Percentiles rank a stretch among this genome's conserved stretches.
Conservation (phyloP, 2,329 filamentous ascomycete species). For the Amylocarpus encephaloides region DNA sequence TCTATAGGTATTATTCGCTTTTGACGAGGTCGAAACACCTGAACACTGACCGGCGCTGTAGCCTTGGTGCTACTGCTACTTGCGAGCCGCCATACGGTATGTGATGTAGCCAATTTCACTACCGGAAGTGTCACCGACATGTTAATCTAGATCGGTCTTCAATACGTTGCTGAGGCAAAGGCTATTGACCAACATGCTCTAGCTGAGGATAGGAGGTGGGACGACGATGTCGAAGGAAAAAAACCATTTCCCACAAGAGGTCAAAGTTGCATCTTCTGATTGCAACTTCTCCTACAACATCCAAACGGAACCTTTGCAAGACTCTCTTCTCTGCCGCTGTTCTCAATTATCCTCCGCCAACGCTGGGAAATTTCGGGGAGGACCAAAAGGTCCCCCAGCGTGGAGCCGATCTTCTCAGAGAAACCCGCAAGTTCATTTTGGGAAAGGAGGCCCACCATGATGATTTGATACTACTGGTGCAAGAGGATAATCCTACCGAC, state of each 20-base stretch:
- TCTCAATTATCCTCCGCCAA: constrained; percentile 53
- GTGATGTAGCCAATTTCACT: not conserved
- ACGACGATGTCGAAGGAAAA: constrained; percentile 8
- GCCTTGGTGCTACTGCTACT: too few relatives aligned
- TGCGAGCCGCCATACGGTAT: not conserved
- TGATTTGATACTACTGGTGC: constrained; percentile 50
- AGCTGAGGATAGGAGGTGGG: constrained; percentile 10
- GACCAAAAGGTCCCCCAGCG: constrained; percentile 1
- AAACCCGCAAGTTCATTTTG: constrained; percentile 38
- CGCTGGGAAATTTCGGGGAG: constrained; percentile 39
- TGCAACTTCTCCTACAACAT: constrained; percentile 30
- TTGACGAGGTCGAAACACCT: too few relatives aligned
- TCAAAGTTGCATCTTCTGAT: constrained; percentile 49
- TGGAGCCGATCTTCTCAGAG: constrained; percentile 9
- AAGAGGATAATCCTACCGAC: constrained; percentile 31
- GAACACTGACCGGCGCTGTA: too few relatives aligned
- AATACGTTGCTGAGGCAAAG: not conserved
- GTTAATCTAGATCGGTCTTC: not conserved
- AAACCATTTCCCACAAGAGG: constrained; percentile 10
- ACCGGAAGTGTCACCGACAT: too few relatives aligned
- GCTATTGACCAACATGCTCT: not conserved
- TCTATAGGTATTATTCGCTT: too few relatives aligned
- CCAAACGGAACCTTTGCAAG: constrained; percentile 47
- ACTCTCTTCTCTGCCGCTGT: constrained; percentile 50
- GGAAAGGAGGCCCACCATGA: constrained; percentile 42